Evolutionary conservation across 1,284 basidiomycete genomes (phyloP), one percentile per base, ranked within the genome.

Genomic region (Naganishia albida): DNA sequence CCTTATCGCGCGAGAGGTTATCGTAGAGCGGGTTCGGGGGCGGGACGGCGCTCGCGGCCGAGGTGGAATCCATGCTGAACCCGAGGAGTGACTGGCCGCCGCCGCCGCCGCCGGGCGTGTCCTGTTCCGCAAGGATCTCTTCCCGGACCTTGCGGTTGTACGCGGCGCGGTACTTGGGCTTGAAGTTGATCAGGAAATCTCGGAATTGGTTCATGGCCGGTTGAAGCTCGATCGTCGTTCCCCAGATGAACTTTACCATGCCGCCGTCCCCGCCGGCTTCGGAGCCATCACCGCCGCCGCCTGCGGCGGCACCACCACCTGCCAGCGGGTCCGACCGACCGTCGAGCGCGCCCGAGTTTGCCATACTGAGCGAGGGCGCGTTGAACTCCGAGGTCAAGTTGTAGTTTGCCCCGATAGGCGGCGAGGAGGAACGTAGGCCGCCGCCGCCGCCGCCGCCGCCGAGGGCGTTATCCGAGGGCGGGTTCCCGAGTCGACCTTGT

Each of bases 171-270:
- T 98, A 97, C 77, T 96, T 98, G 63, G 88, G 87, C 74, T 96
- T 96, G 84, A 97, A 99, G 0, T 90, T 89, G 55, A 85, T 86
- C 64, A 99, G 80, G 77, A 98, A 98, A 54, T 90, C 87, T 53
- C 87, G 86, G 82, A 98, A 98, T 30, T 88, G 80, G 73, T 88
- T 88, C 90, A 97, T 96, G 13, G 90, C 89, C 77, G 96, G 90
- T 6, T 86, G 84, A 25, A 98, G 84, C 70, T 90, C 90, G 69
- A 99, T 92, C 2, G 89, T 93, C 0, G 95, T 99, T 42, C 95
- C 95, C 95, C 95, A 98, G 71, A 98, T 92, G 26, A 89, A 92
- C 66, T 91, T 90, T 67, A 89, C 89, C 68, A 90, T 74, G 85
- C 72, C 74, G 15, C 72, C 75, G 23, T 68, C 72, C 6, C 6